Evolutionary conservation across 2,329 filamentous ascomycete species (phyloP).

Genomic region (Alternaria infectoria): DNA sequence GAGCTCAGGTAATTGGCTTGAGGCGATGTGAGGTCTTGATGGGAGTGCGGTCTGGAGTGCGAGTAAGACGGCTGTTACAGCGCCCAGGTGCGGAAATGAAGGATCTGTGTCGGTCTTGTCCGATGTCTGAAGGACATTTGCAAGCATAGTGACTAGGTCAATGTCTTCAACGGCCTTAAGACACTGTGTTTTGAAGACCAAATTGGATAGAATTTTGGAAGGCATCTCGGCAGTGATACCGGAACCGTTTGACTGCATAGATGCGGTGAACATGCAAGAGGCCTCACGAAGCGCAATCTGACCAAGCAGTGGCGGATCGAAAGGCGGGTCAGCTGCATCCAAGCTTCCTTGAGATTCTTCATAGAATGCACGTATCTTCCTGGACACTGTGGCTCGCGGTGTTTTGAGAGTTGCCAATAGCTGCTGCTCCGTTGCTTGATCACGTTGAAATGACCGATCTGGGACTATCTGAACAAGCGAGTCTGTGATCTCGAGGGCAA

Average conservation of each 20-base stretch:
- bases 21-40: slow-evolving; percentile 34
- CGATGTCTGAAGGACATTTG: slow-evolving; percentile 22
- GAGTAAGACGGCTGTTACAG: slow-evolving; percentile 41
- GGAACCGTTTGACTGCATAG: slow-evolving; percentile 20
- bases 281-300: slow-evolving; percentile 41
- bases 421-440: slow-evolving; percentile 11
- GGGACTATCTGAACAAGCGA: slow-evolving; percentile 48
- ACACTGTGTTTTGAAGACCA: slow-evolving; percentile 41
- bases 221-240: slow-evolving; percentile 33
- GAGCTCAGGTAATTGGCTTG: slow-evolving; percentile 64
- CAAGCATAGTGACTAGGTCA: slow-evolving; percentile 35
- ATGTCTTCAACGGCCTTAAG: slow-evolving; percentile 33
- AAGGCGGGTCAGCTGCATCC: slow-evolving; percentile 40
- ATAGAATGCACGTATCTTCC: slow-evolving; percentile 42
- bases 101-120: slow-evolving; percentile 3
- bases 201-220: slow-evolving; percentile 41
- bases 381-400: slow-evolving; percentile 14
- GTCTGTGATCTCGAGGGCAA: slow-evolving; percentile 47
- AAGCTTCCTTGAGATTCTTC: slow-evolving; percentile 45
- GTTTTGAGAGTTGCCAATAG: slow-evolving; percentile 6
- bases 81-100: slow-evolving; percentile 39
- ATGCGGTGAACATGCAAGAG: slow-evolving; percentile 31
- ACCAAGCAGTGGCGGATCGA: slow-evolving; percentile 32
- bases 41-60: slow-evolving; percentile 39
- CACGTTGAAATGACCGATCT: slow-evolving; percentile 36